Conservation (phyloP, 768 basidiomycete species). For the Mycena filopes region DNA sequence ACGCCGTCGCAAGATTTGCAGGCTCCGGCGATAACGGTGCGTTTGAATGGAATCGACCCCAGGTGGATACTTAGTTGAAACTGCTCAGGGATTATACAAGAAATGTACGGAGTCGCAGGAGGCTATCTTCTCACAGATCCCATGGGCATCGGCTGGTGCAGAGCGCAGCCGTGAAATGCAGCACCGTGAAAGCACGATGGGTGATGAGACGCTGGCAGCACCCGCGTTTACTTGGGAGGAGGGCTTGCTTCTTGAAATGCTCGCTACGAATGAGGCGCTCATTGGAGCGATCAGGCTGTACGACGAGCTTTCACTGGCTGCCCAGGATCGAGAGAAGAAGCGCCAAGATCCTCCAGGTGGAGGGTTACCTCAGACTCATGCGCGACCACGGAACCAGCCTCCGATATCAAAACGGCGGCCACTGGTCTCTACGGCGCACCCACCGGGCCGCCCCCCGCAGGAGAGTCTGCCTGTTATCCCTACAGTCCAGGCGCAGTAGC, state of each 20-base stretch:
- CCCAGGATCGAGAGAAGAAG: constrained; percentile 73
- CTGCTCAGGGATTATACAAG: constrained; percentile 78
- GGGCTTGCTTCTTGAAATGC: constrained; percentile 74
- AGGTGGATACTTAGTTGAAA: neutral
- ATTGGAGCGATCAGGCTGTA: constrained; percentile 76
- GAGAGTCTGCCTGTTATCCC: neutral
- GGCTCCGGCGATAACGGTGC: constrained; percentile 74
- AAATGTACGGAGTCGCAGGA: constrained; percentile 87
- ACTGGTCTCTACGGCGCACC: neutral
- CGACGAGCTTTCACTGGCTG: constrained; percentile 81
- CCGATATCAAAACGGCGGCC: neutral
- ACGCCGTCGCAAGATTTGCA: constrained; percentile 77
- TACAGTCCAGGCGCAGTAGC: too few species aligned
- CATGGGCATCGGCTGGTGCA: constrained; percentile 90
- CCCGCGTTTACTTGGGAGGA: constrained; percentile 71
- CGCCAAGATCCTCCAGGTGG: neutral
- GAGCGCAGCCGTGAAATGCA: constrained; percentile 51
- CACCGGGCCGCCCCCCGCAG: neutral
- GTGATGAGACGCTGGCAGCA: constrained; percentile 46
- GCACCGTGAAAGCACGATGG: constrained; percentile 12
- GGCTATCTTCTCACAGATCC: constrained; percentile 85
- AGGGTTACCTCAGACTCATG: neutral
- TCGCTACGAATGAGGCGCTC: constrained; percentile 80
- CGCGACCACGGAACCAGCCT: too few species aligned
- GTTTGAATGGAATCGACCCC: constrained; percentile 31